A percentile compares a stretch with the other conserved stretches of the same genome.
These are phyloP conservation scores for Microthyrium microscopicum DNA, from an alignment of 2,329 filamentous ascomycete genomes.

Conservation along the genomic window DNA sequence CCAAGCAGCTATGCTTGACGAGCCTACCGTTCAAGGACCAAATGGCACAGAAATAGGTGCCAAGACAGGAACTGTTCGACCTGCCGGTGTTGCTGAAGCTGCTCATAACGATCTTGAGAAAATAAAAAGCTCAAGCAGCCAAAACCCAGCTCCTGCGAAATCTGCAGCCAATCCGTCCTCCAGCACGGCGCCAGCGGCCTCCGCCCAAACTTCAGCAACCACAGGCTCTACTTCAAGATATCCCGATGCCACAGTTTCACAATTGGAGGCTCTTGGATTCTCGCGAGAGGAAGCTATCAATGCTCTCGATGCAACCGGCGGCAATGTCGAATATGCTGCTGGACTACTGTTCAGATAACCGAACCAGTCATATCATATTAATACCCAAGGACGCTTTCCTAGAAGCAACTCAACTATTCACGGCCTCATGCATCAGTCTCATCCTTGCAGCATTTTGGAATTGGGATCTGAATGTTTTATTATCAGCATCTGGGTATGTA, in stretches of 20 bases:
- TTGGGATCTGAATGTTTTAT: too few relatives aligned
- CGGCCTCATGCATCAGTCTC: too few relatives aligned
- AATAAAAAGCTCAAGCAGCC: constrained; percentile 9
- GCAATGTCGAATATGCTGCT: constrained; percentile 80
- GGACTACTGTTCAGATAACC: constrained; percentile 45
- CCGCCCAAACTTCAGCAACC: constrained; percentile 8
- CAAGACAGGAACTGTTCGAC: constrained; percentile 59
- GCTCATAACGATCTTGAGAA: constrained; percentile 10
- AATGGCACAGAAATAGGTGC: constrained; percentile 81
- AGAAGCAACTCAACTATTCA: too few relatives aligned
- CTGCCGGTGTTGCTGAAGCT: constrained; percentile 18
- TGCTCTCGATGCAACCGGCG: constrained; percentile 65
- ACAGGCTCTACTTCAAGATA: constrained; percentile 18
- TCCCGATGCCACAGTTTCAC: constrained; percentile 53
- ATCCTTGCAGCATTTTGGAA: too few relatives aligned
- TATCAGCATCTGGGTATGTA: too few relatives aligned
- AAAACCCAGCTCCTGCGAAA: constrained; percentile 5
- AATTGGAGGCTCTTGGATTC: constrained; percentile 64
- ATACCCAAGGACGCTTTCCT: too few relatives aligned
- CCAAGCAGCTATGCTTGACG: constrained; percentile 55
- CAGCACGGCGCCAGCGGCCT: constrained; percentile 1
- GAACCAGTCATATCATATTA: too few relatives aligned
- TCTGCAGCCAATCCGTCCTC: constrained; percentile 2
- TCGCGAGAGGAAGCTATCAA: constrained; percentile 58
- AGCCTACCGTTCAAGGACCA: constrained; percentile 71